These are phyloP conservation scores for Aspergillus fischeri DNA, from an alignment of 2,329 filamentous ascomycete species.

Conservation along the genomic window DNA sequence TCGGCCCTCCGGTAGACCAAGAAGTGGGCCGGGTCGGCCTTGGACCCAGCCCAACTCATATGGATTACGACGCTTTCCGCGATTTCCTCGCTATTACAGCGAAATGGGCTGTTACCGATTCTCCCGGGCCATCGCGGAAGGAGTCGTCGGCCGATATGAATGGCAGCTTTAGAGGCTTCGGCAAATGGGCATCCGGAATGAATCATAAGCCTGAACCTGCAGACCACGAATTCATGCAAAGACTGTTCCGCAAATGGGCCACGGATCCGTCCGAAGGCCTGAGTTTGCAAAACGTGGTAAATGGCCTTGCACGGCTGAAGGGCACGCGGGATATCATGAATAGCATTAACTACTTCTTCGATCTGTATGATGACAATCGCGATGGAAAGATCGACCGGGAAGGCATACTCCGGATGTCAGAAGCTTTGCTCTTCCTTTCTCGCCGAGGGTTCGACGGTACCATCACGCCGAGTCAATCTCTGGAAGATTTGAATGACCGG, in stretches of 20 bases:
- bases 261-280: slow-evolving; percentile 70
- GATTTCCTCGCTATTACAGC: slow-evolving; percentile 88
- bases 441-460: slow-evolving; percentile 77
- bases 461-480: slow-evolving; percentile 62
- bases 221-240: slow-evolving; percentile 89
- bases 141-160: slow-evolving; percentile 48
- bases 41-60: slow-evolving; percentile 82
- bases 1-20: slow-evolving; percentile 51
- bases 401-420: slow-evolving; percentile 90
- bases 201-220: slow-evolving; percentile 65
- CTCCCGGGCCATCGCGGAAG: slow-evolving; percentile 59
- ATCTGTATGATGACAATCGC: slow-evolving; percentile 88
- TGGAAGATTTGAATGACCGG: slow-evolving; percentile 47
- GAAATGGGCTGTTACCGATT: slow-evolving; percentile 90
- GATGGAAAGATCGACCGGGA: slow-evolving; percentile 92
- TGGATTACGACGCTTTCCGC: slow-evolving; percentile 96
- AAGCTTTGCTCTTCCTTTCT: slow-evolving; percentile 88
- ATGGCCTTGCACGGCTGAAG: slow-evolving; percentile 84
- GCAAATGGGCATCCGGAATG: slow-evolving; percentile 50
- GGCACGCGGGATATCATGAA: slow-evolving; percentile 96
- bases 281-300: slow-evolving; percentile 86
- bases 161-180: slow-evolving; percentile 52
- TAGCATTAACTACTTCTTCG: slow-evolving; percentile 95
- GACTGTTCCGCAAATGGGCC: slow-evolving; percentile 87
- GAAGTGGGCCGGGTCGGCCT: slow-evolving; percentile 85